phyloP scores from a whole-genome alignment of 148 eudicot species.

The Rhododendron williamsianum region DNA sequence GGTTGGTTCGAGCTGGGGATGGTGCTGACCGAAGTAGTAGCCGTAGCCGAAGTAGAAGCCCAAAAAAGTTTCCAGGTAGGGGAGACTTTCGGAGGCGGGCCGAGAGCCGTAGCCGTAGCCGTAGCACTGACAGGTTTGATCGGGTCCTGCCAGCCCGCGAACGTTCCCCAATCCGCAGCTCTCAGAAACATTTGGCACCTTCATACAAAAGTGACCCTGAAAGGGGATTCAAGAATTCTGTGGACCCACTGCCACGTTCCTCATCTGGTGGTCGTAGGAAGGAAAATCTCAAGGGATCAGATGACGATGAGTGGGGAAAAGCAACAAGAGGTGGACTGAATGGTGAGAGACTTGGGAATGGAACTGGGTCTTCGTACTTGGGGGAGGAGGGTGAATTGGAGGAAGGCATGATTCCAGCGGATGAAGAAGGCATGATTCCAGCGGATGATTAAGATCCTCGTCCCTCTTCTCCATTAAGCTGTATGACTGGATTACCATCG shows the following conservation, averaged over 20 bases:
- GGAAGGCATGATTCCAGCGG: slow-evolving; percentile 26
- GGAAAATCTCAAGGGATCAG: not conserved
- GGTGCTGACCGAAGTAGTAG: slow-evolving; percentile 14
- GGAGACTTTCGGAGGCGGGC: slow-evolving; percentile 9
- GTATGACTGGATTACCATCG: not conserved
- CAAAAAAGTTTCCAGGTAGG: slow-evolving; percentile 19
- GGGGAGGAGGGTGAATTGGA: slow-evolving; percentile 24
- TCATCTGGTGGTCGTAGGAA: not conserved
- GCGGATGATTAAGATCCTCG: not conserved
- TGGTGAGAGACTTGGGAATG: not conserved
- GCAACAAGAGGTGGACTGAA: not conserved
- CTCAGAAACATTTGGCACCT: slow-evolving; percentile 49
- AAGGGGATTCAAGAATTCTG: not conserved
- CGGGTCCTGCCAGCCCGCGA: slow-evolving; percentile 12
- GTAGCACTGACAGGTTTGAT: slow-evolving; percentile 47
- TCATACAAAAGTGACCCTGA: not conserved
- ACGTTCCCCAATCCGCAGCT: slow-evolving; percentile 29
- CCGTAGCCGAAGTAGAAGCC: slow-evolving; percentile 27
- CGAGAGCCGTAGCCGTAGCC: slow-evolving; percentile 31
- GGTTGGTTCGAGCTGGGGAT: slow-evolving; percentile 23
- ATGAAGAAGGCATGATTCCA: slow-evolving; percentile 10
- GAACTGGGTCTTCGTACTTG: not conserved
- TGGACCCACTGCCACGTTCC: slow-evolving; percentile 16
- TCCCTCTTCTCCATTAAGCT: not conserved
- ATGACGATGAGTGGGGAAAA: slow-evolving; percentile 9